phyloP scores from a whole-genome alignment of 2,329 filamentous ascomycete species.

The Talaromyces atroroseus region DNA sequence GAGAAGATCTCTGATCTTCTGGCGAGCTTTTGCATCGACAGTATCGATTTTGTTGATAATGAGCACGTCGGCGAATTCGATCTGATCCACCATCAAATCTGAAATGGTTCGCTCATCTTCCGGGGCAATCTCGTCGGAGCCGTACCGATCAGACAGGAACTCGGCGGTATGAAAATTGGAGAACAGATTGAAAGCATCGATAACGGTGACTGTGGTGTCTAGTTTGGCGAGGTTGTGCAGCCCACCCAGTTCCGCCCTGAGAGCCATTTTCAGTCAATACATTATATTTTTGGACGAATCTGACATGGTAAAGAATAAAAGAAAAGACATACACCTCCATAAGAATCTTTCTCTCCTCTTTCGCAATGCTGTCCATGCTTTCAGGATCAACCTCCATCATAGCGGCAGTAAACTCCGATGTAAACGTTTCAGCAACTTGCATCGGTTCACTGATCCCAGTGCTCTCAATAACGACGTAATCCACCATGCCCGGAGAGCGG shows the following conservation, averaged over 20 bases:
- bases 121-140: constrained; percentile 53
- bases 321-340: constrained; percentile 40
- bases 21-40: constrained; percentile 44
- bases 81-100: constrained; percentile 70
- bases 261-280: neutral
- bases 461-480: constrained; percentile 68
- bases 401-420: constrained; percentile 47
- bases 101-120: constrained; percentile 71
- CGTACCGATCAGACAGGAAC: constrained; percentile 58
- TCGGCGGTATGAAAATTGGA: constrained; percentile 67
- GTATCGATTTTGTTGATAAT: constrained; percentile 66
- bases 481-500: constrained; percentile 54
- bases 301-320: constrained; percentile 12
- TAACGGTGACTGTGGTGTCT: constrained; percentile 67
- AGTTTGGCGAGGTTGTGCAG: constrained; percentile 61
- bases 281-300: constrained; percentile 16
- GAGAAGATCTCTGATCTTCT: constrained; percentile 50
- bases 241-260: constrained; percentile 53
- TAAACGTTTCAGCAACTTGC: constrained; percentile 70
- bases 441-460: constrained; percentile 67
- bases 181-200: constrained; percentile 68
- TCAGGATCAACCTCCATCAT: constrained; percentile 47
- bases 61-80: constrained; percentile 70
- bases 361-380: constrained; percentile 30
- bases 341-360: constrained; percentile 40